Base-by-base conservation (phyloP, 2,329 filamentous ascomycete species). In the Xylaria sp. region DNA sequence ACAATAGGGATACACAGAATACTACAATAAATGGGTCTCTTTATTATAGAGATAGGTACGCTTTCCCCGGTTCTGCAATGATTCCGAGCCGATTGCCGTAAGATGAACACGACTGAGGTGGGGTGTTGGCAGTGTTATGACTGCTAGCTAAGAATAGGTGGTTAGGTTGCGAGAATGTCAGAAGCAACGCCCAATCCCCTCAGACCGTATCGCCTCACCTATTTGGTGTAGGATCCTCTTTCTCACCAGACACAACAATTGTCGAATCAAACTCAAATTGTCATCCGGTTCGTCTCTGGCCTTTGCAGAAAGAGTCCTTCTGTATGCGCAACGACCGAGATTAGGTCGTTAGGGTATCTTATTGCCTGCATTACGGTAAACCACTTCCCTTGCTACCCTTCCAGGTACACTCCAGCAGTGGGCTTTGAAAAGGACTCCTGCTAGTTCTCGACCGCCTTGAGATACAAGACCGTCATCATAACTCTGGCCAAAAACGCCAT, bases 291-390 rank as follows among this genome's bases (percentile, higher is more conserved):
- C 61, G 58, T 68, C 58, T 55, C 60, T 50, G 18, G 37, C 23
- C 23, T 57, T 34, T 50, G 52, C 59, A 25, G 23, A 46, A 7
- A 63, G 39, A 58, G 37, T 48, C 13, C 28, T 48, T 15, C n/a
- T 15, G 23, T 15, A n/a, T 28, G 56, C 39, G 28, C 56, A 66
- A 54, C 20, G 55, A 39, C 23, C n/a, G n/a, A 39, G 34, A 52
- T 54, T 34, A 34, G 52, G 25, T 65, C 48, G 37, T 37, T 46
- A 59, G 66, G 55, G 63, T 66, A 66, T 71, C 57, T 56, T 46
- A 65, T 71, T 46, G 46, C 50, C 62, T 52, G n/a, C 34, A 63
- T 51, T 59, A 65, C 41, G 57, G 54, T 63, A 57, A 65, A 48
- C 25, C 57, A 48, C 50, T 58, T 55, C 13, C 28, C 48, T 48